Conservation (phyloP, 495 filamentous ascomycete genomes). For the Aspergillus taichungensis region DNA sequence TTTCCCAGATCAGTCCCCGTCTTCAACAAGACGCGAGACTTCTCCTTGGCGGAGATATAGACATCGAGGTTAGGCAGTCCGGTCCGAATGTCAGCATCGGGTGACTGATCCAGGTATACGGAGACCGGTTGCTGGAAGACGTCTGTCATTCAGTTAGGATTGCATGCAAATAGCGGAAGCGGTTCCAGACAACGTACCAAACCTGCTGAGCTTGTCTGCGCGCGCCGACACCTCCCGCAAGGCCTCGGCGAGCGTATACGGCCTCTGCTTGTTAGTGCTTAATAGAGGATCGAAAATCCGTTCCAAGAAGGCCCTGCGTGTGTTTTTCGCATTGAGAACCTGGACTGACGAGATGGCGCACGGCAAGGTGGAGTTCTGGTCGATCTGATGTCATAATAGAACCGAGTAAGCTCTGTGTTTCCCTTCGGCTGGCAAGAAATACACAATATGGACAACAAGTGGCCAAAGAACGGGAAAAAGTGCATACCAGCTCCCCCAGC, state of each 20-base stretch:
- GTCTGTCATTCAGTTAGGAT: conserved; percentile 41
- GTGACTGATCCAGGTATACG: conserved; percentile 66
- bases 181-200: conserved; percentile 49
- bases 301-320: conserved; percentile 70
- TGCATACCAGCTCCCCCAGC: conserved; percentile 44
- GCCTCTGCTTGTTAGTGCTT: conserved; percentile 51
- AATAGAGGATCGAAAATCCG: conserved; percentile 70
- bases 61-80: conserved; percentile 64
- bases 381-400: conserved; percentile 46
- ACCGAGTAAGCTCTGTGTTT: neutral
- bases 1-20: conserved; percentile 91
- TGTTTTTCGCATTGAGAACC: conserved; percentile 68
- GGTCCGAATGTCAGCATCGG: conserved; percentile 48
- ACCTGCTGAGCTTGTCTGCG: conserved; percentile 65
- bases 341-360: conserved; percentile 75
- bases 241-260: conserved; percentile 70
- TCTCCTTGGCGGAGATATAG: conserved; percentile 66
- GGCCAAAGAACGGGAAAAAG: neutral
- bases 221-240: conserved; percentile 57
- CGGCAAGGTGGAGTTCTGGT: conserved; percentile 67
- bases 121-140: conserved; percentile 81
- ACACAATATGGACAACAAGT: neutral
- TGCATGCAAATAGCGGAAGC: neutral
- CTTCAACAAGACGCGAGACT: conserved; percentile 69
- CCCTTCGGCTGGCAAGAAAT: neutral